Evolutionary conservation across 2,329 filamentous ascomycete genomes (phyloP), one percentile per base, ranked within the genome.

Genomic region (Fusarium chaquense): DNA sequence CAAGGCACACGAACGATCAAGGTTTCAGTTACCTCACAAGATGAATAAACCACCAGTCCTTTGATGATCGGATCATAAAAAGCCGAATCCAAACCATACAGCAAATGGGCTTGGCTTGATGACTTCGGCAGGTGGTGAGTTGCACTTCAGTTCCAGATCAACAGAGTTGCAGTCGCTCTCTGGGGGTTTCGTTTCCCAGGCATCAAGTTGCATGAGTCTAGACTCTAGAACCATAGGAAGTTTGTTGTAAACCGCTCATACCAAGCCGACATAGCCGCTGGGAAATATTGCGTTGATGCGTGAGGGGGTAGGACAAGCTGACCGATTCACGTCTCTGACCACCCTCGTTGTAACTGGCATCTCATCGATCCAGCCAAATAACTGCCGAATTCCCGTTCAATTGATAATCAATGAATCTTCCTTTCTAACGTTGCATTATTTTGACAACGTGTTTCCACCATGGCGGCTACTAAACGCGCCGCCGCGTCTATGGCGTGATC

Each of bases 401-500:
- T 40, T 51, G 18, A 40, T 16, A 44, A 20, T 38, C n/a, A 9
- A 9, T 47, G 28, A 50, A 47, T 35, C 35, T 52, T 56, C 51
- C 26, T 66, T 56, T 54, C 15, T 54, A 40, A 47, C 60, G 57
- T 67, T 70, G 62, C 62, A 63, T 58, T 58, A 16, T 47, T 67
- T 41, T 35, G 32, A 26, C 40, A 40, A 20, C 20, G n/a, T 36
- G 50, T 32, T 58, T 59, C 62, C 60, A 55, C 58, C 26, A 40
- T 54, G 51, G 73, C 73, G 73, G 51, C 72, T 75, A 64, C 41
- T 70, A 73, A 67, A 65, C 73, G 73, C 73, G 24, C 13, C 16
- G 18, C 22, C 33, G 73, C 72, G 73, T 56, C 59, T 69, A 58
- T 60, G 59, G 62, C 65, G 54, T 61, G 33, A 62, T 32, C 6